A percentile compares a stretch with the other conserved stretches of the same genome.
phyloP scores from a whole-genome alignment of 352 stramenopile genomes.

The Phytophthora constricta region DNA sequence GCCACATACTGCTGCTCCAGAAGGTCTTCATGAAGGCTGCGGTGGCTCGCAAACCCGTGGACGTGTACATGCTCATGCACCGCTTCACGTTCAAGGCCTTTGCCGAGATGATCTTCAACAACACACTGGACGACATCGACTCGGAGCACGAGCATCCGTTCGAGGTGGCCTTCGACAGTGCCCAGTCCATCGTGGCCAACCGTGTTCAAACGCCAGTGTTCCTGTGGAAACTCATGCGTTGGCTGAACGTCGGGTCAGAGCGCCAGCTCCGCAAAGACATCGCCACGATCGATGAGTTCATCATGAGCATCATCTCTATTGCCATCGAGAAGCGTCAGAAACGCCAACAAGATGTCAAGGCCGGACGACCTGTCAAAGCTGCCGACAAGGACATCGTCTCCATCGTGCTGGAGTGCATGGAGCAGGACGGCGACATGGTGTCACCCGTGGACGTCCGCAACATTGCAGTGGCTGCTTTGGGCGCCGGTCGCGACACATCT shows the following conservation, averaged over 20 bases:
- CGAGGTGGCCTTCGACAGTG: constrained; percentile 42
- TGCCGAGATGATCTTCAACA: constrained; percentile 53
- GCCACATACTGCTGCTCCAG: constrained; percentile 38
- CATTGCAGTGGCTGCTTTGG: constrained; percentile 67
- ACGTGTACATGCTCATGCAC: constrained; percentile 44
- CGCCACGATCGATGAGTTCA: constrained; percentile 37
- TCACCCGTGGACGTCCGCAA: constrained; percentile 54
- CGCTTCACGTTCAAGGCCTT: constrained; percentile 55
- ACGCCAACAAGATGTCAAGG: constrained; percentile 15
- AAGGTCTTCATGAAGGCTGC: constrained; percentile 25
- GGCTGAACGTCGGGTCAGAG: constrained; percentile 46
- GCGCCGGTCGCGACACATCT: constrained; percentile 77
- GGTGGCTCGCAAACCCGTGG: constrained; percentile 7
- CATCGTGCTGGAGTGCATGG: constrained; percentile 41
- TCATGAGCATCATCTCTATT: constrained; percentile 31
- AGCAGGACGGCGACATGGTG: constrained; percentile 27
- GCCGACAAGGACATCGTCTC: constrained; percentile 47
- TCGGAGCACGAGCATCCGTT: constrained; percentile 39
- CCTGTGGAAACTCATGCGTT: constrained; percentile 57
- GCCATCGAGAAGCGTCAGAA: constrained; percentile 30
- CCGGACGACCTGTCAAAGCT: constrained; percentile 20
- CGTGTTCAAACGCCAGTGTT: constrained; percentile 40
- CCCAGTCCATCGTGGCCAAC: constrained; percentile 38
- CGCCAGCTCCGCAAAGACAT: constrained; percentile 27
- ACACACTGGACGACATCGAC: constrained; percentile 43